Conservation (phyloP, 768 basidiomycete genomes). For the Phylloporus arenicola region DNA sequence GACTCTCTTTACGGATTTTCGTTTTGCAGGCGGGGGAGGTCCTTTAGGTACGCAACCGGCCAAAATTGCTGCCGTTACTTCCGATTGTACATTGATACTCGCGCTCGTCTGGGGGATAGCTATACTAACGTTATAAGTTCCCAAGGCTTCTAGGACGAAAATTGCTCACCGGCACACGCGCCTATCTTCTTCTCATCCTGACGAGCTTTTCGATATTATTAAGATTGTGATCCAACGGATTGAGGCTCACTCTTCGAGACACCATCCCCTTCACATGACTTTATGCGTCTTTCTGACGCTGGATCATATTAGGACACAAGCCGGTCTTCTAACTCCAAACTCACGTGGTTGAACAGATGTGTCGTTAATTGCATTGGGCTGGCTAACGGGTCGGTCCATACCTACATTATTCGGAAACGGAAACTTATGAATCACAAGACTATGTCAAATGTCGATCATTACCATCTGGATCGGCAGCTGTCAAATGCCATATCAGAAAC, state of each 20-base stretch:
- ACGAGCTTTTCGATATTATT: slow-evolving; percentile 8
- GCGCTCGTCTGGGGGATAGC: slow-evolving; percentile 14
- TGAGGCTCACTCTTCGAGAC: slow-evolving; percentile 8
- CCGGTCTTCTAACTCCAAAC: not conserved
- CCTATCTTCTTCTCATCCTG: not conserved
- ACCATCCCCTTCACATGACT: not conserved
- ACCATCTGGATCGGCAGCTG: slow-evolving; percentile 7
- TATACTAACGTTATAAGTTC: slow-evolving; percentile 22
- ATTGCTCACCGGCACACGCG: slow-evolving; percentile 15
- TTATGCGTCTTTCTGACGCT: not conserved
- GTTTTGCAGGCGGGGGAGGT: slow-evolving; percentile 6
- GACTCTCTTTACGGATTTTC: slow-evolving; percentile 7
- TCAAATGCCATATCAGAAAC: not conserved
- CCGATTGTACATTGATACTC: slow-evolving; percentile 13
- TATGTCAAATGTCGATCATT: not conserved
- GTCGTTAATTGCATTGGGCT: not conserved
- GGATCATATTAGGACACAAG: slow-evolving; percentile 1
- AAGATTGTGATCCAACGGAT: not conserved
- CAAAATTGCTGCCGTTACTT: slow-evolving; percentile 18
- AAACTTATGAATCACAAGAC: not conserved
- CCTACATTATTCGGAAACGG: slow-evolving; percentile 4
- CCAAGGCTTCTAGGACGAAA: slow-evolving; percentile 3
- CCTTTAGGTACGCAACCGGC: slow-evolving; percentile 2
- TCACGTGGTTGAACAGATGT: slow-evolving; percentile 10
- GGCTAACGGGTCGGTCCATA: not conserved